A percentile compares a stretch with the other conserved stretches of the same genome.
Conservation (phyloP, 192 early-diverging fungal genomes). For the Paraglomus brasilianum region DNA sequence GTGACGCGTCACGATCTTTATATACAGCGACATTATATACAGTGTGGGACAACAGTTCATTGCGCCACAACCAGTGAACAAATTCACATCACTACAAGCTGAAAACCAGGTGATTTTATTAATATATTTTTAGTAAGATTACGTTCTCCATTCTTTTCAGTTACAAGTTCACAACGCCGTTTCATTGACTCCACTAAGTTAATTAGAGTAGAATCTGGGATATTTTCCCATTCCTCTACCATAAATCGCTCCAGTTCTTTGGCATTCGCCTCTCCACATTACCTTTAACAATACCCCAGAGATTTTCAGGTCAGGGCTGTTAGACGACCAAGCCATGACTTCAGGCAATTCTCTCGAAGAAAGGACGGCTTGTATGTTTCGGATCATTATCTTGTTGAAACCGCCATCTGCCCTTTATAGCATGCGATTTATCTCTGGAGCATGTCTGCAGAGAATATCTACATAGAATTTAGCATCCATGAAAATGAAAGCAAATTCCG, state of each 20-base stretch:
- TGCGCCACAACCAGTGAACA: no score
- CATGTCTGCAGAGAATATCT: background rate
- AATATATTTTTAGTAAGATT: no score
- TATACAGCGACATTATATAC: no score
- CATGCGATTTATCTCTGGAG: slow-evolving; percentile 9
- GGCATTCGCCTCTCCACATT: slow-evolving; percentile 13
- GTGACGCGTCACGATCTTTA: no score
- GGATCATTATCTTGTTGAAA: slow-evolving; percentile 15
- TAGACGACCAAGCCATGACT: slow-evolving; percentile 8
- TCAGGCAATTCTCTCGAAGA: background rate
- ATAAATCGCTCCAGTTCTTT: slow-evolving; percentile 18
- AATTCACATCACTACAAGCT: no score
- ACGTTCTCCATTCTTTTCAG: no score
- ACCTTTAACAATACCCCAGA: background rate
- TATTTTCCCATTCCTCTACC: background rate
- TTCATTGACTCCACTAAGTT: slow-evolving; percentile 3
- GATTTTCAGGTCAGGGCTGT: no score
- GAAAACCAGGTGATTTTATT: no score
- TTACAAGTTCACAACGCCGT: no score
- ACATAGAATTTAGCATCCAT: slow-evolving; percentile 26
- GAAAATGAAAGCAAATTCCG: no score
- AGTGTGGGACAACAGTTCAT: no score
- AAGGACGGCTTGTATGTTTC: slow-evolving; percentile 17
- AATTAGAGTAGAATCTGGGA: background rate
- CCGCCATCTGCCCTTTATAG: background rate